Base-by-base conservation (phyloP, 129 eudicot genomes). In the Escallonia herrerae region DNA sequence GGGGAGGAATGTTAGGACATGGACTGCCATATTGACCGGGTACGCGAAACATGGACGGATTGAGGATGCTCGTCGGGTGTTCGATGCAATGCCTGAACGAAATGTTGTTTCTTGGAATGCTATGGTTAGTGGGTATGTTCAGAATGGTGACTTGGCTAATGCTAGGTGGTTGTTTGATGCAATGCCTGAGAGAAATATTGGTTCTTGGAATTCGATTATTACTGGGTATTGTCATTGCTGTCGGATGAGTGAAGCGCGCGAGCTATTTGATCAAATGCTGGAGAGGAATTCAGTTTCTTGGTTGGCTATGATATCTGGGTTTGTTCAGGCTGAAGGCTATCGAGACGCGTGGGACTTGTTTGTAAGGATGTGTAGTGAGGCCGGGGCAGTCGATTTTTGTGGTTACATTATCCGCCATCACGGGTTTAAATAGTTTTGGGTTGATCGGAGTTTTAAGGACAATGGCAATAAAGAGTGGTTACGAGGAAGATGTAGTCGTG, bases 31-130 rank as follows among this genome's bases (percentile, higher is more conserved):
- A 64, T 15, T 68, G 9, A 39, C 63, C 1, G 67, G 60, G 41
- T 71, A 60, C 51, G 68, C 67, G 5, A 71, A 71, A 43, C 39
- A n/a, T 13, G 75, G 75, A 4, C 7, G 37, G 8, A 15, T 71
- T 12, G 46, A 50, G 15, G 75, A 71, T 22, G 75, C 75, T 11
- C 6, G 57, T 37, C n/a, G 47, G 15, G 38, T 71, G 57, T 71
- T 71, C 15, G 68, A 71, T 3, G 50, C 51, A 11, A 71, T 71
- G 75, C 75, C 75, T 12, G 61, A 60, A 43, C 39, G 61, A 53
- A 60, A 71, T 71, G 40, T 70, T 38, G 57, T 70, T 38, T 70
- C 74, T 37, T 70, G 64, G 66, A 70, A 70, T 49, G 74, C 74
- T 38, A 71, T 71, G 75, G 42, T 61, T 6, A 61, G 60, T 60